A percentile compares a stretch with the other conserved stretches of the same genome.
Conservation (phyloP, 2,329 filamentous ascomycete species). For the Blastomyces gilchristii region DNA sequence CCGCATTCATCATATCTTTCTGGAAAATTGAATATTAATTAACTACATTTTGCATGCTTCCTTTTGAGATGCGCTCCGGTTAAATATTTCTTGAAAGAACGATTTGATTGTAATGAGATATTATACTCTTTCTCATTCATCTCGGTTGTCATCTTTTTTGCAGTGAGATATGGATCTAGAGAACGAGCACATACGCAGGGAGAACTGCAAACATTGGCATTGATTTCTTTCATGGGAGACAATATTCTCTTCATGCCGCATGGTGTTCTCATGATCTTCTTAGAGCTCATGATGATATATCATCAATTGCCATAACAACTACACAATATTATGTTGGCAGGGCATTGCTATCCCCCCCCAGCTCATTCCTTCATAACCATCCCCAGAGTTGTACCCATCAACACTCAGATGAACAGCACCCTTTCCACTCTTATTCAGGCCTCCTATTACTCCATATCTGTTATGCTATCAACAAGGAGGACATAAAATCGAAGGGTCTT, state of each 20-base stretch:
- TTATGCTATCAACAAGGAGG: neutral
- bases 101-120: neutral
- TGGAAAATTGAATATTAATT: neutral
- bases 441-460: neutral
- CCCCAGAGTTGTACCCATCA: neutral
- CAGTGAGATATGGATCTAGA: neutral
- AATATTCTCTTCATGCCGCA: neutral
- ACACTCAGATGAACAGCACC: neutral
- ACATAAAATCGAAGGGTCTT: neutral
- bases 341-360: neutral
- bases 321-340: neutral
- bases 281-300: neutral
- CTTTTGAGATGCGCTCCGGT: neutral
- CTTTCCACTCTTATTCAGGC: neutral
- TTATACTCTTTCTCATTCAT: neutral
- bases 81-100: neutral
- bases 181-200: too few relatives aligned
- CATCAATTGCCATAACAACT: constrained; percentile 1
- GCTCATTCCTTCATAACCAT: neutral
- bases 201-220: too few relatives aligned
- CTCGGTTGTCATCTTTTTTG: neutral
- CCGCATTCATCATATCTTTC: neutral
- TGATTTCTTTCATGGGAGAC: neutral
- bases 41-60: neutral
- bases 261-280: neutral